phyloP scores from a whole-genome alignment of 495 filamentous ascomycete genomes.

The Chaetomium cochliodes region DNA sequence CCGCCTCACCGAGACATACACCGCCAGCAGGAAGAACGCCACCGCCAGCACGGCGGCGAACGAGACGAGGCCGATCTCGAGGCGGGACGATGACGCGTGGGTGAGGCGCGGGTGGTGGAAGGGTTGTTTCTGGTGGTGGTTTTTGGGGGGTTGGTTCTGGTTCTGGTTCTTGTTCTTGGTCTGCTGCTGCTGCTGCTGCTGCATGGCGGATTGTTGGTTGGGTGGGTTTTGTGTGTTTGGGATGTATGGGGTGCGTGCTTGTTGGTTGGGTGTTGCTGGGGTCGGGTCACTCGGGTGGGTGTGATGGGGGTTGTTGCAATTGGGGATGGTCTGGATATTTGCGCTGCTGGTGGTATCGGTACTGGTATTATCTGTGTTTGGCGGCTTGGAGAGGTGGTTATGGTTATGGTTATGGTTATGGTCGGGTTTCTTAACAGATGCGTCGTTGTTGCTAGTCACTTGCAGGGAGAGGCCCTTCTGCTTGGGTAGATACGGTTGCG shows the following conservation, averaged over 20 bases:
- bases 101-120: background rate
- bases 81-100: conserved; percentile 9
- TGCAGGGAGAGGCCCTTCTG: conserved; percentile 5
- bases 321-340: background rate
- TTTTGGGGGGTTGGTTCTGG: background rate
- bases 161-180: background rate
- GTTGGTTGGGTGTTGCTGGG: background rate
- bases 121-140: background rate
- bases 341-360: background rate
- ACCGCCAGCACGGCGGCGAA: conserved; percentile 22
- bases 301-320: background rate
- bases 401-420: no score
- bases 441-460: background rate
- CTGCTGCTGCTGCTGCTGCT: no score
- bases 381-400: no score
- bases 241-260: no score
- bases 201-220: no score
- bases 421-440: background rate
- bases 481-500: conserved; percentile 11
- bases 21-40: conserved; percentile 10
- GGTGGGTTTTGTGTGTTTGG: no score
- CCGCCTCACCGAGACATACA: conserved; percentile 21
- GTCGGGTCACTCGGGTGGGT: background rate
- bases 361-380: background rate
- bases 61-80: conserved; percentile 26